Evolutionary conservation across 176 grass and related monocot species (phyloP).

Genomic region (Bromus sterilis): DNA sequence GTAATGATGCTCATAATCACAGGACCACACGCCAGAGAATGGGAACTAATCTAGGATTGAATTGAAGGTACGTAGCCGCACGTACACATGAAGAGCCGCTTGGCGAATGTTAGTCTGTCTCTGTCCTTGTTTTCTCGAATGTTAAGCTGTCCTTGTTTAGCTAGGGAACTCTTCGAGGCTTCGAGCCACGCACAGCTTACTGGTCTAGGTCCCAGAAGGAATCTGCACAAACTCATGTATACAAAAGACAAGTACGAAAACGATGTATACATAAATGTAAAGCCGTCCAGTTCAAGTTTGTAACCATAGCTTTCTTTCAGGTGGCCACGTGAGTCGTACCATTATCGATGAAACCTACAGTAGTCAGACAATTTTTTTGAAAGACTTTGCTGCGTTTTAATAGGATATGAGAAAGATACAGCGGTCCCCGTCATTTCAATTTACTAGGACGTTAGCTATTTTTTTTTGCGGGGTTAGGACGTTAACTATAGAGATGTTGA

Average conservation of each 20-base stretch:
- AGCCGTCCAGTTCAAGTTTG: background rate
- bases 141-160: constrained; percentile 1
- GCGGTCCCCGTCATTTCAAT: too few species aligned
- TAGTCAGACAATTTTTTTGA: background rate
- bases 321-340: constrained; percentile 4
- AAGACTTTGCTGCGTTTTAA: too few species aligned
- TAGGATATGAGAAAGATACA: too few species aligned
- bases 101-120: background rate
- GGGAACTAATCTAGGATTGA: background rate
- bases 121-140: constrained; percentile 12
- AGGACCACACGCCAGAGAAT: background rate
- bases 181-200: background rate
- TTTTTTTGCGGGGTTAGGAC: too few species aligned
- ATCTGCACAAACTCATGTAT: background rate
- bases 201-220: background rate
- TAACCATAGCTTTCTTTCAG: background rate
- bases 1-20: background rate
- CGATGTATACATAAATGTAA: background rate
- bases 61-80: background rate
- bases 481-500: background rate
- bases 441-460: background rate
- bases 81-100: background rate
- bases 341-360: background rate
- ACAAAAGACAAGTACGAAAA: background rate
- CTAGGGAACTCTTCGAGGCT: background rate